Conservation (phyloP, 2,329 filamentous ascomycete genomes). For the Diaporthe citriasiana region DNA sequence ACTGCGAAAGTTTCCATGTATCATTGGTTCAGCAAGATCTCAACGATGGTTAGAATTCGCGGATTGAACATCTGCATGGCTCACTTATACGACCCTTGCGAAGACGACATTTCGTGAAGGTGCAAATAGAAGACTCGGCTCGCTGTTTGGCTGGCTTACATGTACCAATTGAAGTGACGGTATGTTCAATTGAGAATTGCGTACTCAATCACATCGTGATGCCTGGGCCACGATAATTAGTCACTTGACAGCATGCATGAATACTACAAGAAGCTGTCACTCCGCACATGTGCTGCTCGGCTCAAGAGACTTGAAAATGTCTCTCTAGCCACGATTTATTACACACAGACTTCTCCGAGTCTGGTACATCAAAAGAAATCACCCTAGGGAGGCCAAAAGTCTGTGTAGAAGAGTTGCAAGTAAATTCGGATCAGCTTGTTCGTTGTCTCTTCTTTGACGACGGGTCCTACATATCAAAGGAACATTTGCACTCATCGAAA, state of each 20-base stretch:
- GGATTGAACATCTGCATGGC: neutral
- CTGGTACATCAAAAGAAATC: no score
- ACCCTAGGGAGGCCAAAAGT: no score
- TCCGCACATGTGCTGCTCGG: neutral
- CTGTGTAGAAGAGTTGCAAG: no score
- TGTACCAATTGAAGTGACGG: no score
- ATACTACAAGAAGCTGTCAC: neutral
- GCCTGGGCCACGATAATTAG: neutral
- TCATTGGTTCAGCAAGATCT: slow-evolving; percentile 15
- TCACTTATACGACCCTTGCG: neutral
- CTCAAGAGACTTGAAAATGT: neutral
- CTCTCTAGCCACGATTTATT: neutral
- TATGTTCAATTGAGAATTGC: no score
- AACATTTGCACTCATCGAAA: no score
- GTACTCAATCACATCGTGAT: neutral
- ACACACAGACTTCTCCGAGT: neutral
- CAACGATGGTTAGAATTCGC: slow-evolving; percentile 16
- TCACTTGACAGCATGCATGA: neutral
- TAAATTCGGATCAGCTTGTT: no score
- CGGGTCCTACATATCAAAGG: no score
- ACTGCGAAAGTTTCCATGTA: slow-evolving; percentile 34
- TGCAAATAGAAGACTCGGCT: neutral
- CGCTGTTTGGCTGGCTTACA: neutral
- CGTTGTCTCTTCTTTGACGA: no score
- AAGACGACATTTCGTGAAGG: neutral